Evolutionary conservation across 345 rosid genomes (phyloP).

Genomic region (Hevea brasiliensis): DNA sequence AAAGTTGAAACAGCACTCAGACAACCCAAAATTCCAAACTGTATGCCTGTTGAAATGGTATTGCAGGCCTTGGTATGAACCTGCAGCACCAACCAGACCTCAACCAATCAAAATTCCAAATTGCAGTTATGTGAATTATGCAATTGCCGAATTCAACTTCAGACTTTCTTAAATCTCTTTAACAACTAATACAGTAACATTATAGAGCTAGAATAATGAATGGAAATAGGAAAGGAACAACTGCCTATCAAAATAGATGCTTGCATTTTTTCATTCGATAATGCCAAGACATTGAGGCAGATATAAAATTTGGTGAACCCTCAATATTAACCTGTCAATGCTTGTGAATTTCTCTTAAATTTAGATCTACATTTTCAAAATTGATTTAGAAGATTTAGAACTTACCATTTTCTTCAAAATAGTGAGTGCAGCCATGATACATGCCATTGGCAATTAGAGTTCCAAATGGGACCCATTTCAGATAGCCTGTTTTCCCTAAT

Average conservation of each 20-base stretch:
- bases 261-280: too few relatives aligned
- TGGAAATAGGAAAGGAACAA: neutral
- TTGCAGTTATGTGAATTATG: neutral
- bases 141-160: too few relatives aligned
- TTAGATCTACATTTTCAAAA: neutral
- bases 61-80: slow-evolving; percentile 49
- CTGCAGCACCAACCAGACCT: slow-evolving; percentile 32
- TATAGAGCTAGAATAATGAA: neutral
- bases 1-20: slow-evolving; percentile 86
- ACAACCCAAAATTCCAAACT: slow-evolving; percentile 83
- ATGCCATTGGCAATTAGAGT: slow-evolving; percentile 77
- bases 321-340: too few relatives aligned
- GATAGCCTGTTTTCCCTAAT: slow-evolving; percentile 51
- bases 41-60: slow-evolving; percentile 54
- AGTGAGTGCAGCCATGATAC: slow-evolving; percentile 73
- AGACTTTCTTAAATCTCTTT: neutral
- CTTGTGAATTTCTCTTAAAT: neutral
- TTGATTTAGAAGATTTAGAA: neutral
- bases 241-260: neutral
- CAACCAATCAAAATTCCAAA: neutral
- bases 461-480: slow-evolving; percentile 90
- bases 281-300: too few relatives aligned
- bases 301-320: too few relatives aligned
- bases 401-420: slow-evolving; percentile 60
- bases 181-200: neutral